Evolutionary conservation across 371 early-diverging fungal genomes (phyloP).

Genomic region (Syncephalis plumigaleata): DNA sequence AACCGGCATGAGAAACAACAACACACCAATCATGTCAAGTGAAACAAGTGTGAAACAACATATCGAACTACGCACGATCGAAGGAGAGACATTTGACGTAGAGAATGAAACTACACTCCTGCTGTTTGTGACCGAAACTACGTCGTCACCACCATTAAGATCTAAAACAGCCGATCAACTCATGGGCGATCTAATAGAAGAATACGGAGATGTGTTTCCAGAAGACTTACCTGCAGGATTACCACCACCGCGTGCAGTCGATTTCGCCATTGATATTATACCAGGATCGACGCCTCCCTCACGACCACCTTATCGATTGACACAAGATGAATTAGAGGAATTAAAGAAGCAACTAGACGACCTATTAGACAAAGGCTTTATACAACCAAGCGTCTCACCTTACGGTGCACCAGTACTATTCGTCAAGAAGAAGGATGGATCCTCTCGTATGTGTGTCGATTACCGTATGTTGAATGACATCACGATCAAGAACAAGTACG

Average conservation of each 20-base stretch:
- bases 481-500: slow-evolving; percentile 20
- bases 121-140: too few relatives aligned
- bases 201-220: slow-evolving; percentile 5
- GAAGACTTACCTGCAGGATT: background rate
- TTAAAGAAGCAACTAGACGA: slow-evolving; percentile 14
- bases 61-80: too few relatives aligned
- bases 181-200: too few relatives aligned
- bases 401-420: slow-evolving; percentile 33
- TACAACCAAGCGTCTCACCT: slow-evolving; percentile 13
- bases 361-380: slow-evolving; percentile 8
- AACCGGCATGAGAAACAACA: too few relatives aligned
- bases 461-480: slow-evolving; percentile 23
- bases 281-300: slow-evolving; percentile 8
- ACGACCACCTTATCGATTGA: slow-evolving; percentile 11
- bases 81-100: too few relatives aligned
- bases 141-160: too few relatives aligned
- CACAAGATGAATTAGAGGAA: slow-evolving; percentile 12
- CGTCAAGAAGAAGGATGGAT: slow-evolving; percentile 33
- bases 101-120: too few relatives aligned
- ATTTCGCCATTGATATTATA: slow-evolving; percentile 10
- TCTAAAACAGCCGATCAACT: too few relatives aligned
- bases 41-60: too few relatives aligned
- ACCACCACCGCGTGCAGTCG: slow-evolving; percentile 4
- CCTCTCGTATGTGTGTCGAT: slow-evolving; percentile 20
- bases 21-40: too few relatives aligned